These are phyloP conservation scores for Podila verticillata DNA, from an alignment of 192 early-diverging fungal genomes.

Conservation along the genomic window DNA sequence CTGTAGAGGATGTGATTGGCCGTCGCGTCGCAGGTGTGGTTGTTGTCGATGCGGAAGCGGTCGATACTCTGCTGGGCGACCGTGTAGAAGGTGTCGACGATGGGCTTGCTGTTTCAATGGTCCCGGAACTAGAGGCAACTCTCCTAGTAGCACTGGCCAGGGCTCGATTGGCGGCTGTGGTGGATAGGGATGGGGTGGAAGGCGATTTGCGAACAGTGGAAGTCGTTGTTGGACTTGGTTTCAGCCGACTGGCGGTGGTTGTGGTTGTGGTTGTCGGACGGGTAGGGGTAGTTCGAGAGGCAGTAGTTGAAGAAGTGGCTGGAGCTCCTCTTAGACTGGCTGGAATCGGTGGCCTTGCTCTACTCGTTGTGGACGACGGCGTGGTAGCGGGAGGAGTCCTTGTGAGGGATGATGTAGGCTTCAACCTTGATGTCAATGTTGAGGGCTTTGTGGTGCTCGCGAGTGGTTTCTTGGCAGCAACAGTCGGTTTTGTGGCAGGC, in stretches of 20 bases:
- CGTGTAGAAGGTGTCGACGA: constrained; percentile 10
- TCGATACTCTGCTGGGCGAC: constrained; percentile 16
- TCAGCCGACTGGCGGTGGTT: not conserved
- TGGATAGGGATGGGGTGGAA: constrained; percentile 27
- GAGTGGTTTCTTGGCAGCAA: constrained; percentile 23
- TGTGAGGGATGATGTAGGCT: constrained; percentile 21
- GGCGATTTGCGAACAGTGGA: constrained; percentile 26
- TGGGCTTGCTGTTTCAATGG: not conserved
- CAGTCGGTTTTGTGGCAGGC: not conserved
- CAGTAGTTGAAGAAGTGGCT: constrained; percentile 26
- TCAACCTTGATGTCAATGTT: not conserved
- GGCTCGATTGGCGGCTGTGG: not conserved
- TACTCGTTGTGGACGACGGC: not conserved
- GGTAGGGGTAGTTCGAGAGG: constrained; percentile 11
- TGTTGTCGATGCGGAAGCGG: constrained; percentile 7
- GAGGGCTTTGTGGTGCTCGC: not conserved
- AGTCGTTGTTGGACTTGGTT: not conserved
- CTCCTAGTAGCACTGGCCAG: constrained; percentile 11
- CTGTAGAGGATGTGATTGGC: not conserved
- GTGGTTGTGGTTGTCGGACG: not conserved
- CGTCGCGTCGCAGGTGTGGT: not conserved
- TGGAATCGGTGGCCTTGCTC: constrained; percentile 28
- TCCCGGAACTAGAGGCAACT: constrained; percentile 38
- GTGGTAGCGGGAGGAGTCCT: constrained; percentile 9
- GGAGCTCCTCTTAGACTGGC: constrained; percentile 17